A percentile compares a stretch with the other conserved stretches of the same genome.
Evolutionary conservation across 495 filamentous ascomycete genomes (phyloP).

Genomic region (Penicillium angulare): DNA sequence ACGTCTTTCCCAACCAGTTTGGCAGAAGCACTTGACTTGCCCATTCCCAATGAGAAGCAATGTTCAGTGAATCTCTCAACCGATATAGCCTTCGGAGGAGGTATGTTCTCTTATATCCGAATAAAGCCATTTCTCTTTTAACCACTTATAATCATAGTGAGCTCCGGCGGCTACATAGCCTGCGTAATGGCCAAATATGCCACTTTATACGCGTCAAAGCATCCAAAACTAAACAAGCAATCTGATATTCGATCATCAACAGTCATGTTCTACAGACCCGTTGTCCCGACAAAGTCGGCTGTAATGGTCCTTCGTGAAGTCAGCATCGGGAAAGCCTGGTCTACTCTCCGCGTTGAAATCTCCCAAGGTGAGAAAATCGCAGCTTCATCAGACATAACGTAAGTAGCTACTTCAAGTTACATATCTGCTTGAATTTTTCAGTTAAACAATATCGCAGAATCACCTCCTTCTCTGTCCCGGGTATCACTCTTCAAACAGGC

Average conservation of each 20-base stretch:
- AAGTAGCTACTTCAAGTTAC: neutral
- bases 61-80: no score
- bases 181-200: neutral
- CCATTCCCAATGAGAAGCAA: no score
- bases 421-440: neutral
- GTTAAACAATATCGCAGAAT: neutral
- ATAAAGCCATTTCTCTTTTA: neutral
- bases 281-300: neutral
- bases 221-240: neutral
- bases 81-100: neutral
- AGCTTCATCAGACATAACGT: neutral
- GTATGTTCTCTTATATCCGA: no score
- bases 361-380: neutral
- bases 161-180: neutral
- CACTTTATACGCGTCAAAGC: neutral
- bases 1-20: no score
- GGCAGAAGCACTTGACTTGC: no score
- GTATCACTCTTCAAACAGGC: neutral
- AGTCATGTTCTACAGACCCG: neutral
- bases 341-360: neutral
- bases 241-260: neutral
- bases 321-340: neutral
- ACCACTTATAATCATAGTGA: neutral
- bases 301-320: neutral
- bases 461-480: neutral